These are phyloP conservation scores for Pelagomonas calceolata DNA, from an alignment of 108 stramenopile species.

Conservation along the genomic window DNA sequence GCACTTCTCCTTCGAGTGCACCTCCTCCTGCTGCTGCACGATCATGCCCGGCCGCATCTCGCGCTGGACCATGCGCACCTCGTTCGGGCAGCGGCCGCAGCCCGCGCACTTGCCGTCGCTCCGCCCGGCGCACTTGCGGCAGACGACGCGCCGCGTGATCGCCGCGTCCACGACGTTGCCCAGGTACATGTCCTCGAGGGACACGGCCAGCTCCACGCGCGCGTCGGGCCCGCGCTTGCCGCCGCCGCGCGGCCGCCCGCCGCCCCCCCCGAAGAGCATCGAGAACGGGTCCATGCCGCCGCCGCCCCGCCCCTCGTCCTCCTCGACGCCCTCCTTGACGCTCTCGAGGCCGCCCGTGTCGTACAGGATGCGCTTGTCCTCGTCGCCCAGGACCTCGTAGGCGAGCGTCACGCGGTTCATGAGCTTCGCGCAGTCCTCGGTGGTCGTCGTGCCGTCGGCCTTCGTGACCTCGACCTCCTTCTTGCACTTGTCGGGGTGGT, in stretches of 20 bases:
- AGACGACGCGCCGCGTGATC: conserved; percentile 17
- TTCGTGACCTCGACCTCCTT: not conserved
- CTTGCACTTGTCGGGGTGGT: conserved; percentile 37
- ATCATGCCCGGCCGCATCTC: conserved; percentile 21
- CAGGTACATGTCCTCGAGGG: conserved; percentile 24
- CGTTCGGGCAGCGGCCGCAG: conserved; percentile 20
- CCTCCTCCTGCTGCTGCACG: conserved; percentile 26
- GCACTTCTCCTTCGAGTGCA: conserved; percentile 23
- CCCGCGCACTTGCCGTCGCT: conserved; percentile 7
- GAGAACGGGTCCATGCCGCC: conserved; percentile 24
- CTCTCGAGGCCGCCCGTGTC: conserved; percentile 23
- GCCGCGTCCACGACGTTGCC: conserved; percentile 15
- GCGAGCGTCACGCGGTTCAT: conserved; percentile 24
- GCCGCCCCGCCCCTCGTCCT: conserved; percentile 28
- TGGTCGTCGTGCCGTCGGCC: not conserved
- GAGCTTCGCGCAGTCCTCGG: not conserved
- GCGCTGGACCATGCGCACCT: conserved; percentile 16
- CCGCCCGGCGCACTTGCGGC: conserved; percentile 10
- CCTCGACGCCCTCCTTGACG: conserved; percentile 33
- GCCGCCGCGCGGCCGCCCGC: conserved; percentile 1
- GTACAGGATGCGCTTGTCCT: conserved; percentile 42
- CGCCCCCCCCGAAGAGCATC: conserved; percentile 22
- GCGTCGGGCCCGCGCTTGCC: conserved; percentile 14
- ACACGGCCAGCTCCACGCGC: conserved; percentile 10
- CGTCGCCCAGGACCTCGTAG: conserved; percentile 48